Evolutionary conservation across 2,329 filamentous ascomycete species (phyloP).

Genomic region (Ophiocordyceps robertsii): DNA sequence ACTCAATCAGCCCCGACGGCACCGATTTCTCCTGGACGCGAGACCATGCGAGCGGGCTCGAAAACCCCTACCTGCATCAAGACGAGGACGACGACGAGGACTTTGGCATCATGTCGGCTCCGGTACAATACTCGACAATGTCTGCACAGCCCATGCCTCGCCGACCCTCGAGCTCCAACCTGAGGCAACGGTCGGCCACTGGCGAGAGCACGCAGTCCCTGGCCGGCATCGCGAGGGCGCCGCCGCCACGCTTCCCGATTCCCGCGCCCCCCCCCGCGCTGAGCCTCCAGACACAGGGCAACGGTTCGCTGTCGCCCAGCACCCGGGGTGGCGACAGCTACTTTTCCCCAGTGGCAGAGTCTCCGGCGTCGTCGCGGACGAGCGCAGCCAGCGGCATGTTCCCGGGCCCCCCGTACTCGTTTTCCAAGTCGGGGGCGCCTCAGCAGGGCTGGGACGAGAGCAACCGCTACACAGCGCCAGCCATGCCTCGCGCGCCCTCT

Average conservation of each 20-base stretch:
- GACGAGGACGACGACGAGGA: slow-evolving; percentile 52
- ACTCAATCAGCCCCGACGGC: slow-evolving; percentile 32
- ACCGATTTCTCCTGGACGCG: slow-evolving; percentile 71
- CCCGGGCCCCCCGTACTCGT: slow-evolving; percentile 40
- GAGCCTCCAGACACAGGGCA: slow-evolving; percentile 50
- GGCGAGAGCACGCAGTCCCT: slow-evolving; percentile 52
- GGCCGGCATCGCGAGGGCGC: slow-evolving; percentile 41
- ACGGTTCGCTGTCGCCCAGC: slow-evolving; percentile 42
- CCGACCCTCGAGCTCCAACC: slow-evolving; percentile 54
- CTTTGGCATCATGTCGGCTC: slow-evolving; percentile 21
- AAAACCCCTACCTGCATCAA: slow-evolving; percentile 67
- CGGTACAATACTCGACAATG: slow-evolving; percentile 20
- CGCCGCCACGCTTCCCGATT: slow-evolving; percentile 60
- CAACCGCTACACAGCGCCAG: slow-evolving; percentile 79
- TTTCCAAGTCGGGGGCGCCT: slow-evolving; percentile 57
- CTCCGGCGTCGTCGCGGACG: slow-evolving; percentile 61
- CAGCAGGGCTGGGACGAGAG: slow-evolving; percentile 59
- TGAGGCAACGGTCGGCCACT: slow-evolving; percentile 65
- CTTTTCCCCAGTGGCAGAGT: slow-evolving; percentile 79
- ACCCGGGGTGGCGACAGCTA: slow-evolving; percentile 65
- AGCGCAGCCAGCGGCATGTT: slow-evolving; percentile 68
- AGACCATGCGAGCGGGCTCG: slow-evolving; percentile 48
- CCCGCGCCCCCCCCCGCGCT: slow-evolving; percentile 44
- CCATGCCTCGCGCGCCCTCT: slow-evolving; percentile 68
- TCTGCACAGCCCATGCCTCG: slow-evolving; percentile 16